These are phyloP conservation scores for Morella rubra DNA, from an alignment of 306 rosid species.

Conservation along the genomic window DNA sequence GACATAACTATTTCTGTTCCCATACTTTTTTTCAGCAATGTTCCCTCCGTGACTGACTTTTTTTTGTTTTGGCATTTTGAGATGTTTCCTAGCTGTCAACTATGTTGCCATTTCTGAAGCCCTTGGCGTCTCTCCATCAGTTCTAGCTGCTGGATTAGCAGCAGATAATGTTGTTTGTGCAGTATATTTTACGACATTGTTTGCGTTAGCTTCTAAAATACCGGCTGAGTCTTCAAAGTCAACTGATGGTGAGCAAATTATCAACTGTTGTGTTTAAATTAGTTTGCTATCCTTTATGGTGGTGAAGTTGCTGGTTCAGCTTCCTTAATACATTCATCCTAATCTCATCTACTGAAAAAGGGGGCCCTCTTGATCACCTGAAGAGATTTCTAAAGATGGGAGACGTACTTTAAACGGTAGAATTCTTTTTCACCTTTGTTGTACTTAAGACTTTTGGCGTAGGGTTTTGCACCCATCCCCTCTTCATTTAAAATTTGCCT, in stretches of 20 bases:
- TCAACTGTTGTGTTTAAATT: neutral
- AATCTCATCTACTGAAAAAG: too few species aligned
- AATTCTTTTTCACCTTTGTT: neutral
- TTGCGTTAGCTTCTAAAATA: conserved; percentile 60
- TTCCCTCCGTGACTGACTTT: neutral
- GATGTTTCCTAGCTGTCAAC: conserved; percentile 56
- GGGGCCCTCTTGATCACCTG: too few species aligned
- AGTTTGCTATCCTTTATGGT: too few species aligned
- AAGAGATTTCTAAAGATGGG: too few species aligned
- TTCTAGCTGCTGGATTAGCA: conserved; percentile 69
- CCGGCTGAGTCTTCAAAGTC: conserved; percentile 58
- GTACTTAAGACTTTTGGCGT: neutral
- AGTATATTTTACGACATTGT: conserved; percentile 62
- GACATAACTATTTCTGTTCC: conserved; percentile 5
- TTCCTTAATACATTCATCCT: neutral
- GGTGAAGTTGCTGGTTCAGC: conserved; percentile 7
- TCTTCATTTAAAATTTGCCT: neutral
- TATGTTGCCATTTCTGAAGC: conserved; percentile 71
- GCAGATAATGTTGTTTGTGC: conserved; percentile 89
- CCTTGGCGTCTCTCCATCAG: conserved; percentile 56
- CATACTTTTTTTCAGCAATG: neutral
- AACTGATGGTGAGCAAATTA: conserved; percentile 35
- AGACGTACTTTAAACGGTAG: neutral
- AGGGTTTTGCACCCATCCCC: neutral
- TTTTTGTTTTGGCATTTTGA: conserved; percentile 8